Evolutionary conservation across 1,284 basidiomycete species (phyloP).

Genomic region (Farysia itapuensis): DNA sequence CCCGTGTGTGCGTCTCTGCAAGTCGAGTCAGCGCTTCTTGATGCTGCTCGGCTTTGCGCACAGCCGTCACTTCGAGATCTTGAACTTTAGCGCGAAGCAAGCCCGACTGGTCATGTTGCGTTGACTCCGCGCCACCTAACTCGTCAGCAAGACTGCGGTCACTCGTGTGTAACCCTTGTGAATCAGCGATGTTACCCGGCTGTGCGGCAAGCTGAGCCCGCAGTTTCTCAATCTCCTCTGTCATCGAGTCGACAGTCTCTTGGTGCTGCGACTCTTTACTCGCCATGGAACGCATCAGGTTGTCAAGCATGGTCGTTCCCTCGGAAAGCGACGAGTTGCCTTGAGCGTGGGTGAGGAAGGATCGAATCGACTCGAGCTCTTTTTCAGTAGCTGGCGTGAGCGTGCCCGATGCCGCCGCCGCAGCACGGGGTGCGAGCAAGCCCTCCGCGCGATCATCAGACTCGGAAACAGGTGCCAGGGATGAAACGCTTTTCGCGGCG

Average conservation of each 20-base stretch:
- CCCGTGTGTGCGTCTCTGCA: slow-evolving; percentile 19
- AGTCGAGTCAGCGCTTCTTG: slow-evolving; percentile 2
- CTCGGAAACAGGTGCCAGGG: not conserved
- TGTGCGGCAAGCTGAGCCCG: slow-evolving; percentile 65
- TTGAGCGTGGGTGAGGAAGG: slow-evolving; percentile 11
- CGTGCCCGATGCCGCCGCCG: slow-evolving; percentile 1
- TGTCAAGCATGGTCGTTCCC: slow-evolving; percentile 26
- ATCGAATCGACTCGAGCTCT: slow-evolving; percentile 23
- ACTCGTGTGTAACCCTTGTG: no score
- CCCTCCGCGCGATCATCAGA: slow-evolving; percentile 1
- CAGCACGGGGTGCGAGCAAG: not conserved
- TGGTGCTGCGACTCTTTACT: slow-evolving; percentile 85
- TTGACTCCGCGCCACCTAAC: slow-evolving; percentile 68
- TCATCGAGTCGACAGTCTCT: slow-evolving; percentile 73
- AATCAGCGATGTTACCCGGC: not conserved
- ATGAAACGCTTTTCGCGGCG: slow-evolving; percentile 1
- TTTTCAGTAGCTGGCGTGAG: slow-evolving; percentile 30
- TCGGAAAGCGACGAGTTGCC: slow-evolving; percentile 4
- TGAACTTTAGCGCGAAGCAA: slow-evolving; percentile 1
- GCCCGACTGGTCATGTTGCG: slow-evolving; percentile 4
- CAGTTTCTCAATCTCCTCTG: slow-evolving; percentile 71
- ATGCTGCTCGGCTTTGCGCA: slow-evolving; percentile 12
- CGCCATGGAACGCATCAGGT: slow-evolving; percentile 72
- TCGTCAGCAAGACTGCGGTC: slow-evolving; percentile 73
- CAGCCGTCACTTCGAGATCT: slow-evolving; percentile 1